Percentiles rank a stretch among this genome's conserved stretches.
phyloP scores from a whole-genome alignment of 169 alveolate species.

The Eimeria maxima region DNA sequence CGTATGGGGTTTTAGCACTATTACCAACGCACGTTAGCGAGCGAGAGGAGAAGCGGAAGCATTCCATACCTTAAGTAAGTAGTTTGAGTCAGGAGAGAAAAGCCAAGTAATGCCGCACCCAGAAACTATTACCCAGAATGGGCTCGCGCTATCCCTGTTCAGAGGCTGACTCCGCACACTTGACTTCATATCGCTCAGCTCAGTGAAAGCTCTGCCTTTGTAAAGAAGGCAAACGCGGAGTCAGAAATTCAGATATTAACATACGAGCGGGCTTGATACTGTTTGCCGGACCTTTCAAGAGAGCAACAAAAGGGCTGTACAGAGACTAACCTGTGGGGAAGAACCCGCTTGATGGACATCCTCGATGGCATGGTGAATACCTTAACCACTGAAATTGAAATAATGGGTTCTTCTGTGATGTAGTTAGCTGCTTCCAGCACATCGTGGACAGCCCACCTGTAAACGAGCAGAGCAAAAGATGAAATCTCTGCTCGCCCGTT shows the following conservation, averaged over 20 bases:
- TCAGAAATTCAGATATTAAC: neutral
- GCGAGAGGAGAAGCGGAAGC: neutral
- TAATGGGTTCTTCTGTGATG: slow-evolving; percentile 27
- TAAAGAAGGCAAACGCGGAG: neutral
- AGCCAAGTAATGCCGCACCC: slow-evolving; percentile 70
- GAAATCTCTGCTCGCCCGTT: neutral
- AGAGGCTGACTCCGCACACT: neutral
- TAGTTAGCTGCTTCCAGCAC: slow-evolving; percentile 43
- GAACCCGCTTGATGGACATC: slow-evolving; percentile 34
- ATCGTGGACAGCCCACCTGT: slow-evolving; percentile 59
- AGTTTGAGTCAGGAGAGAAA: slow-evolving; percentile 7
- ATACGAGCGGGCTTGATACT: neutral
- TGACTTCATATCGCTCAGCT: neutral
- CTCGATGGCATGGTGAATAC: slow-evolving; percentile 44
- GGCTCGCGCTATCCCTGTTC: slow-evolving; percentile 18
- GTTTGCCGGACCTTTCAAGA: neutral
- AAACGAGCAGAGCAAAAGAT: neutral
- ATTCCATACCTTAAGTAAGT: slow-evolving; percentile 37
- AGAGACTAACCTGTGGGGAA: neutral
- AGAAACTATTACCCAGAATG: slow-evolving; percentile 57
- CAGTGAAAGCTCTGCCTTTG: neutral
- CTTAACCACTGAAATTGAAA: slow-evolving; percentile 14
- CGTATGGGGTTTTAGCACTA: neutral
- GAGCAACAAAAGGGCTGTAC: neutral
- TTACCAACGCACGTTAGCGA: neutral